Conservation (phyloP, 2,329 filamentous ascomycete species). For the Pseudocercospora eumusae region DNA sequence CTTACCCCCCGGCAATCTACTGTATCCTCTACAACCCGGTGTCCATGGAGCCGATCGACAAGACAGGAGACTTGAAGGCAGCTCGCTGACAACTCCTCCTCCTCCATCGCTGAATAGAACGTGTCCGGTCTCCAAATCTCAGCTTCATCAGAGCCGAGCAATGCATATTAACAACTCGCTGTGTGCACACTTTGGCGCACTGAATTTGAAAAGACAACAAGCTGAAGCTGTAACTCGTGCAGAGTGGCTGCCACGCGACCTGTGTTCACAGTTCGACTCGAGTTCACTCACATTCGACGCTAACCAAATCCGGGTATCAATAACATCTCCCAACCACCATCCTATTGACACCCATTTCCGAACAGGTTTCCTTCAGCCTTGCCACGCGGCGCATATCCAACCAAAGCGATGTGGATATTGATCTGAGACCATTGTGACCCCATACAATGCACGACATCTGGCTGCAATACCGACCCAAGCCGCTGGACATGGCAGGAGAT, state of each 20-base stretch:
- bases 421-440: slow-evolving; percentile 11
- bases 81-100: no score
- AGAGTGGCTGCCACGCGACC: neutral
- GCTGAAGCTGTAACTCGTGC: neutral
- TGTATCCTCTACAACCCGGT: no score
- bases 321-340: slow-evolving; percentile 16
- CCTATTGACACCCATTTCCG: slow-evolving; percentile 31
- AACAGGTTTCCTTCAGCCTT: slow-evolving; percentile 9
- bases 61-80: no score
- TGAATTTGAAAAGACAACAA: neutral
- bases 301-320: slow-evolving; percentile 18
- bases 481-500: neutral
- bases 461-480: neutral
- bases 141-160: no score
- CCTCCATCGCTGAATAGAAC: no score
- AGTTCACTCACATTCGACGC: neutral
- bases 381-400: slow-evolving; percentile 15
- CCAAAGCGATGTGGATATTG: slow-evolving; percentile 11
- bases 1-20: no score
- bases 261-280: neutral
- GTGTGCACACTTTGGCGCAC: neutral
- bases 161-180: no score
- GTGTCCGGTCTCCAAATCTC: no score
- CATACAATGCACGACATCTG: slow-evolving; percentile 5
- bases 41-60: no score